These are phyloP conservation scores for Trifolium pratense DNA, from an alignment of 306 rosid genomes.

Conservation along the genomic window DNA sequence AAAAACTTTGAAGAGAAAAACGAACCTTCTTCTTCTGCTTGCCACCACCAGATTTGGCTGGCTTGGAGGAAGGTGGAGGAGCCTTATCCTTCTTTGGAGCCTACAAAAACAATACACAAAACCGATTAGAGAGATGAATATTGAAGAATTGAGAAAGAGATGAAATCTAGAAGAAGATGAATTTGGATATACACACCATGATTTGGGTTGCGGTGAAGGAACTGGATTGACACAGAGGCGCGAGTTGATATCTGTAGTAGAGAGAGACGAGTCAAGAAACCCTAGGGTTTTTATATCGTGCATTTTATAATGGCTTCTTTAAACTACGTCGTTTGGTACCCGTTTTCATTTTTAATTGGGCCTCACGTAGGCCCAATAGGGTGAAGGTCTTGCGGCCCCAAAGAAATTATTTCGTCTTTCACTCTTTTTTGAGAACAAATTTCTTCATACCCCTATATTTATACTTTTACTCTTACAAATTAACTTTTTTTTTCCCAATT, in stretches of 20 bases:
- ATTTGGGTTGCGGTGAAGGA: not conserved
- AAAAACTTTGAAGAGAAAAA: not conserved
- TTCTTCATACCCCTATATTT: no score
- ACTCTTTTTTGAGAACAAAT: no score
- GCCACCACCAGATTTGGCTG: constrained; percentile 74
- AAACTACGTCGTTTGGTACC: constrained; percentile 21
- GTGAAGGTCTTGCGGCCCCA: not conserved
- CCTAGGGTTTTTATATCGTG: constrained; percentile 23
- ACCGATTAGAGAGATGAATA: not conserved
- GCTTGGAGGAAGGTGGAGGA: constrained; percentile 72
- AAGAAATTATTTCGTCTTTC: no score
- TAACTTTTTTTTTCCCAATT: no score
- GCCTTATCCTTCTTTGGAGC: constrained; percentile 83
- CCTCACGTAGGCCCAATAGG: not conserved
- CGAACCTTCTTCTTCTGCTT: constrained; percentile 78
- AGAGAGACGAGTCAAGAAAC: not conserved
- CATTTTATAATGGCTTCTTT: not conserved
- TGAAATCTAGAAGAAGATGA: not conserved
- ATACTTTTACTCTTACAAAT: no score
- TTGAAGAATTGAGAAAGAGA: not conserved
- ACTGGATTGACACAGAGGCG: constrained; percentile 37
- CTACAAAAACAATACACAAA: constrained; percentile 32
- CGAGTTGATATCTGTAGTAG: not conserved
- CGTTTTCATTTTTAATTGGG: not conserved
- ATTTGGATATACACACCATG: constrained; percentile 27